A percentile compares a stretch with the other conserved stretches of the same genome.
phyloP scores from a whole-genome alignment of 1,139 yeast genomes.

The Candida tunisiensis region DNA sequence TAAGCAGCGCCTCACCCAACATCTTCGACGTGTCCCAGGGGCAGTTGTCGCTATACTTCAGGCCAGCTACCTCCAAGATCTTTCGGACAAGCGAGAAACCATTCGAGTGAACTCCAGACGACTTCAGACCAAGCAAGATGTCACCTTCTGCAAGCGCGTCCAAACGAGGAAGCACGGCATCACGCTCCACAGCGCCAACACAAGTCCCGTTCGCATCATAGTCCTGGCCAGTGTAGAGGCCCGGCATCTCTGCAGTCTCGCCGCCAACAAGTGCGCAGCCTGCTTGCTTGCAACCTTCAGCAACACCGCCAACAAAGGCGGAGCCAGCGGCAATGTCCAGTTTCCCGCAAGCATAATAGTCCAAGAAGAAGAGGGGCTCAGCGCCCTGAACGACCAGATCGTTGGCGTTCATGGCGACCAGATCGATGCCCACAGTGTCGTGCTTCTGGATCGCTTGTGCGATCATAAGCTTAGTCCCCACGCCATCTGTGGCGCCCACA shows the following conservation, averaged over 20 bases:
- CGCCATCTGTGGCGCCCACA: slow-evolving; percentile 98
- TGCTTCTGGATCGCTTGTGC: slow-evolving; percentile 85
- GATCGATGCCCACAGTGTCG: slow-evolving; percentile 93
- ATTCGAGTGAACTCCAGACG: slow-evolving; percentile 92
- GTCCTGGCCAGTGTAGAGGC: slow-evolving; percentile 89
- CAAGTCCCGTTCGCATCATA: slow-evolving; percentile 98
- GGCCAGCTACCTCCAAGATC: slow-evolving; percentile 61
- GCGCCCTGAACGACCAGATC: slow-evolving; percentile 98
- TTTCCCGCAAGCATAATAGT: slow-evolving; percentile 92
- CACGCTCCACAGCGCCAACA: slow-evolving; percentile 90
- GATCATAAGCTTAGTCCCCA: slow-evolving; percentile 90
- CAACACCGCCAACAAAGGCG: slow-evolving; percentile 86
- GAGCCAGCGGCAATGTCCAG: slow-evolving; percentile 74
- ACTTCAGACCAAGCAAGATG: slow-evolving; percentile 68
- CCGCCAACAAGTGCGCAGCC: slow-evolving; percentile 99
- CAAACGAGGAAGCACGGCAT: slow-evolving; percentile 54
- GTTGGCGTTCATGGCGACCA: slow-evolving; percentile 97
- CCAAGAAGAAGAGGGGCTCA: slow-evolving; percentile 88
- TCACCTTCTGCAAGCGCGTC: slow-evolving; percentile 61
- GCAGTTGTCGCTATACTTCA: slow-evolving; percentile 53
- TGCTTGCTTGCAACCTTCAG: slow-evolving; percentile 86
- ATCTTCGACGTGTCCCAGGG: slow-evolving; percentile 72
- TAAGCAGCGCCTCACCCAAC: slow-evolving; percentile 72
- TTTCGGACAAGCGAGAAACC: slow-evolving; percentile 95
- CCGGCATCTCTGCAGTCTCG: slow-evolving; percentile 99